Percentiles rank a stretch among this genome's conserved stretches.
These are phyloP conservation scores for Galeopsis tetrahit DNA, from an alignment of 257 asterid species.

Conservation along the genomic window DNA sequence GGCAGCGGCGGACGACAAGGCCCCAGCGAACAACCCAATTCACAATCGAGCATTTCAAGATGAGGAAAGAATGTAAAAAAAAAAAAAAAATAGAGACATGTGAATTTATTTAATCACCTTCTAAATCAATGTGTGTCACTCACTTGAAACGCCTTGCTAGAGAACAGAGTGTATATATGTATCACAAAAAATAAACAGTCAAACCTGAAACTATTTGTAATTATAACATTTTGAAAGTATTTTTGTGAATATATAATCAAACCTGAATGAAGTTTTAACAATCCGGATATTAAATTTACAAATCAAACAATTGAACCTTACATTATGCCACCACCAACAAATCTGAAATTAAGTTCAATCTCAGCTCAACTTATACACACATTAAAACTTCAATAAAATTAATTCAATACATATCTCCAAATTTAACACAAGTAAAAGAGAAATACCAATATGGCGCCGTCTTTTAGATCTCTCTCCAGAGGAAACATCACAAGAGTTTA, in stretches of 20 bases:
- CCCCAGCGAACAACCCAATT: too few relatives aligned
- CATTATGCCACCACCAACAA: background rate
- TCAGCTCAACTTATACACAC: slow-evolving; percentile 1
- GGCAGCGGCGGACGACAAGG: too few relatives aligned
- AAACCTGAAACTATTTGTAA: too few relatives aligned
- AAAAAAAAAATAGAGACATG: background rate
- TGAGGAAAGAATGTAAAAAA: too few relatives aligned
- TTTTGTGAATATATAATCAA: background rate
- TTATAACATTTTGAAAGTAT: too few relatives aligned
- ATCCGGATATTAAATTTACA: background rate
- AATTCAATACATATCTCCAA: background rate
- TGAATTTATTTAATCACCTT: background rate
- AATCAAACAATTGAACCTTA: slow-evolving; percentile 7
- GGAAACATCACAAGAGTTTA: background rate
- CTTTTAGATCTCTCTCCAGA: slow-evolving; percentile 32
- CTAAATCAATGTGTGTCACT: background rate
- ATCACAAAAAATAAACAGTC: too few relatives aligned
- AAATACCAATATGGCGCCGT: slow-evolving; percentile 19
- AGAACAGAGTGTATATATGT: too few relatives aligned
- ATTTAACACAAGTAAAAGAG: background rate
- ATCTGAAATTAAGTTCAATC: background rate
- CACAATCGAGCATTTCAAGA: too few relatives aligned
- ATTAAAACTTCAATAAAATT: slow-evolving; percentile 9
- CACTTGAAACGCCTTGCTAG: background rate
- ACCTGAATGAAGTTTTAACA: background rate